Base-by-base conservation (phyloP, 495 filamentous ascomycete genomes). In the Aspergillus hancockii region DNA sequence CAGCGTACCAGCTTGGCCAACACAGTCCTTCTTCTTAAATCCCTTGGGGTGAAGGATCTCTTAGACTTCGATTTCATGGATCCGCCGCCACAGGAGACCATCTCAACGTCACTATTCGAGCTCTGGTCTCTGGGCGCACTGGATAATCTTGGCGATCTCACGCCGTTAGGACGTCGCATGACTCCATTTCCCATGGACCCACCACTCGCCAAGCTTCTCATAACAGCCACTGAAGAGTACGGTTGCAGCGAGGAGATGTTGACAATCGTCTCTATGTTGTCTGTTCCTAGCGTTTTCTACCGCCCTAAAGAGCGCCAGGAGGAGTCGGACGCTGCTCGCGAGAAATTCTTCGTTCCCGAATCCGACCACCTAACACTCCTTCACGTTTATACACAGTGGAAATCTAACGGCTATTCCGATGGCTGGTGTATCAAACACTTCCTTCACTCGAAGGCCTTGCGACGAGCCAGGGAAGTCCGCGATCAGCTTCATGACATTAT, bases 1-100 rank as follows among this genome's bases (percentile, higher is more conserved):
- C 95, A 99, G 71, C 85, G 95, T 43, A 98, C 95, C 4, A 98
- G 97, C 66, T 82, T 99, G 14, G 87, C 89, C 65, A 98, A 98
- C 63, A 99, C 93, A 0, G 93, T 98, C 2, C 79, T 99, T 13
- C 81, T 99, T 10, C 79, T 99, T 50, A 99, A 99, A 68, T 96
- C 92, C 1, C 79, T 99, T 8, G 93, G 93, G 3, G 94, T 99
- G 28, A 92, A 89, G 67, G 92, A 99, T 63, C 80, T 99, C 18
- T 78, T 99, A 3, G 95, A 99, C 65, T 99, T 99, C 65, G 92
- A 98, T 68, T 99, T 99, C 65, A 97, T 99, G 92, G 95, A 99
- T 63, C 94, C 95, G 0, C 95, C 95, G 8, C 94, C 95, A 0
- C 95, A 99, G 73, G 95, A 99, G 61, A 97, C 92, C 6, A 99